These are phyloP conservation scores for Actinomucor elegans DNA, from an alignment of 371 early-diverging fungal genomes.

Conservation along the genomic window DNA sequence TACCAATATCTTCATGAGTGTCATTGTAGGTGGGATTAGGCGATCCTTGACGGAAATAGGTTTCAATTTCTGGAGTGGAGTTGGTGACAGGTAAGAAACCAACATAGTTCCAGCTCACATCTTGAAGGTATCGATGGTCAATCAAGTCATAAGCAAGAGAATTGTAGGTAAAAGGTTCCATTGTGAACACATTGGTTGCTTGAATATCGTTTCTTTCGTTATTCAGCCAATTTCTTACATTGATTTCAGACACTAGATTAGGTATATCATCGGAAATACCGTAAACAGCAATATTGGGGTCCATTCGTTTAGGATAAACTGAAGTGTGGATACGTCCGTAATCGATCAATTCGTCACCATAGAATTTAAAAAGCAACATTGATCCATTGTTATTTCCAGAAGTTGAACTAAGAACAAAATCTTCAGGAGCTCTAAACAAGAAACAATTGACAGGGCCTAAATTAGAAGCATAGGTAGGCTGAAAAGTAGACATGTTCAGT, in stretches of 20 bases:
- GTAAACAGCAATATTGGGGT: constrained; percentile 44
- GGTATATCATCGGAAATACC: constrained; percentile 21
- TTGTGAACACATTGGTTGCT: constrained; percentile 33
- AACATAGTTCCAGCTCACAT: constrained; percentile 50
- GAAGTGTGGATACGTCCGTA: constrained; percentile 46
- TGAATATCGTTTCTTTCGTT: constrained; percentile 44
- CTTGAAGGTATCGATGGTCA: constrained; percentile 43
- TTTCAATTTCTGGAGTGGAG: constrained; percentile 35
- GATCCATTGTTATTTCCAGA: constrained; percentile 49
- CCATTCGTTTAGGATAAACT: constrained; percentile 42
- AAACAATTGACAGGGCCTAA: constrained; percentile 45
- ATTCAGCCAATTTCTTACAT: constrained; percentile 38
- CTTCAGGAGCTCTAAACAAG: constrained; percentile 34
- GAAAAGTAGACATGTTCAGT: constrained; percentile 37
- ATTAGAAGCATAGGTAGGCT: constrained; percentile 35
- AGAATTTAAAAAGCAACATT: constrained; percentile 36
- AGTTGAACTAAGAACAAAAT: constrained; percentile 38
- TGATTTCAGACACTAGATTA: constrained; percentile 22
- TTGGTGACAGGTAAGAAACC: constrained; percentile 47
- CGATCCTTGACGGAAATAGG: constrained; percentile 39
- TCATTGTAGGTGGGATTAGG: constrained; percentile 37
- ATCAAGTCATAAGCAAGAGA: constrained; percentile 38
- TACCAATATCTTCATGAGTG: constrained; percentile 32
- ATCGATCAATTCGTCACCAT: constrained; percentile 30
- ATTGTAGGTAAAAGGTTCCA: constrained; percentile 40